Percentiles rank a stretch among this genome's conserved stretches.
These are phyloP conservation scores for Arthrinium puccinioides DNA, from an alignment of 2,329 filamentous ascomycete genomes.

Conservation along the genomic window DNA sequence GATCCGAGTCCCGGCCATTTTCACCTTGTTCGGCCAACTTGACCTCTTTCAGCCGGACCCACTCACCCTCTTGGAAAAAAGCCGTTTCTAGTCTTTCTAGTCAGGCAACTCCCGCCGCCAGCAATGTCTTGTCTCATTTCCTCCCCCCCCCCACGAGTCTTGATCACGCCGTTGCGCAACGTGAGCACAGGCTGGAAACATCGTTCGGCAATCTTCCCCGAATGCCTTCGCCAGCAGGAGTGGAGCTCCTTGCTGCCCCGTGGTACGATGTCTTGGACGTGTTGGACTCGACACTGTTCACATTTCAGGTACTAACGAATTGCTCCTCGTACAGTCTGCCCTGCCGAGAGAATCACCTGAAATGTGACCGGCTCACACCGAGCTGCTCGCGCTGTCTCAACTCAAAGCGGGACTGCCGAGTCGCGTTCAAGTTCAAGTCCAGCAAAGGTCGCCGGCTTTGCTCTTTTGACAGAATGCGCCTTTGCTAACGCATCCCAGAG, in stretches of 20 bases:
- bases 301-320: neutral
- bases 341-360: constrained; percentile 39
- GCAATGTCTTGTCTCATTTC: too few relatives aligned
- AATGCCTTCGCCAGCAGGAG: constrained; percentile 24
- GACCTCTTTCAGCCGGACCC: neutral
- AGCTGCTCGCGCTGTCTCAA: constrained; percentile 22
- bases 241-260: constrained; percentile 23
- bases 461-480: neutral
- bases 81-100: too few relatives aligned
- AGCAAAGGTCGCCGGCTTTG: constrained; percentile 17
- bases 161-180: too few relatives aligned
- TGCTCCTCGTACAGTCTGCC: constrained; percentile 26
- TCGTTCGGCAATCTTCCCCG: constrained; percentile 9
- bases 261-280: constrained; percentile 15
- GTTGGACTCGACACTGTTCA: neutral
- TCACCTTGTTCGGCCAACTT: neutral
- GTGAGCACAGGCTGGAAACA: too few relatives aligned
- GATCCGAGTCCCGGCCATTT: too few relatives aligned
- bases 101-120: too few relatives aligned
- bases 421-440: constrained; percentile 25
- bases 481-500: constrained; percentile 7
- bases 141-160: too few relatives aligned
- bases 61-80: too few relatives aligned
- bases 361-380: constrained; percentile 32
- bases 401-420: constrained; percentile 23